These are phyloP conservation scores for Pseudopithomyces maydicus DNA, from an alignment of 2,329 filamentous ascomycete species.

Conservation along the genomic window DNA sequence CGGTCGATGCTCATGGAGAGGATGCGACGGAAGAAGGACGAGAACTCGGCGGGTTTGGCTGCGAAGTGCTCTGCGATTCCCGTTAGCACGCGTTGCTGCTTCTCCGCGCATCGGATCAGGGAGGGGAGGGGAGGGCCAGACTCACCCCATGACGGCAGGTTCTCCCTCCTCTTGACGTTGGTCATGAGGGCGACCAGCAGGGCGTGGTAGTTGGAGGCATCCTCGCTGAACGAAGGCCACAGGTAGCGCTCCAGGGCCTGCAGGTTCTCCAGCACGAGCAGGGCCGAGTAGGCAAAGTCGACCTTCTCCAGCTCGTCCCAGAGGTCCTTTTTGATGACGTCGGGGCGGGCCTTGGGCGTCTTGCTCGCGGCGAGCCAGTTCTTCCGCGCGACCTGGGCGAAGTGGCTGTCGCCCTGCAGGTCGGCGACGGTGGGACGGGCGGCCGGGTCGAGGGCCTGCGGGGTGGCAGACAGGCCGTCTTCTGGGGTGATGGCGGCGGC, in stretches of 20 bases:
- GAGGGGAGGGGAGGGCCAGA: conserved; percentile 5
- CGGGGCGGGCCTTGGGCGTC: conserved; percentile 71
- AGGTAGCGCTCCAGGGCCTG: conserved; percentile 91
- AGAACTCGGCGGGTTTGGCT: conserved; percentile 80
- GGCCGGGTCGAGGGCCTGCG: conserved; percentile 29
- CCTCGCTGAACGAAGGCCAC: conserved; percentile 90
- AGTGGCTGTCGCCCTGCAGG: conserved; percentile 69
- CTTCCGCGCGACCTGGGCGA: conserved; percentile 75
- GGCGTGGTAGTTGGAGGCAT: conserved; percentile 90
- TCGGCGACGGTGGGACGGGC: conserved; percentile 70
- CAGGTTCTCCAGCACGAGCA: conserved; percentile 85
- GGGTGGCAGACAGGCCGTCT: conserved; percentile 26
- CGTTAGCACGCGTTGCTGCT: conserved; percentile 35
- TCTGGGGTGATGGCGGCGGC: conserved; percentile 16
- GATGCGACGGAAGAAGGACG: conserved; percentile 84
- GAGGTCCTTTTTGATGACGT: conserved; percentile 83
- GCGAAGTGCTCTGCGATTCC: conserved; percentile 69
- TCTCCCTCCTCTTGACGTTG: conserved; percentile 87
- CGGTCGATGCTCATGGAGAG: conserved; percentile 77
- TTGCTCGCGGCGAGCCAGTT: conserved; percentile 78
- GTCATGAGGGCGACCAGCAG: conserved; percentile 83
- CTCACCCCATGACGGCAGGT: conserved; percentile 84
- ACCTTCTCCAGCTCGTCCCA: conserved; percentile 89
- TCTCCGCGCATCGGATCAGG: conserved; percentile 8
- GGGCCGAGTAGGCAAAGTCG: conserved; percentile 74